Evolutionary conservation across 73 alveolate species (phyloP).

Genomic region (Paramecium sexaurelia): DNA sequence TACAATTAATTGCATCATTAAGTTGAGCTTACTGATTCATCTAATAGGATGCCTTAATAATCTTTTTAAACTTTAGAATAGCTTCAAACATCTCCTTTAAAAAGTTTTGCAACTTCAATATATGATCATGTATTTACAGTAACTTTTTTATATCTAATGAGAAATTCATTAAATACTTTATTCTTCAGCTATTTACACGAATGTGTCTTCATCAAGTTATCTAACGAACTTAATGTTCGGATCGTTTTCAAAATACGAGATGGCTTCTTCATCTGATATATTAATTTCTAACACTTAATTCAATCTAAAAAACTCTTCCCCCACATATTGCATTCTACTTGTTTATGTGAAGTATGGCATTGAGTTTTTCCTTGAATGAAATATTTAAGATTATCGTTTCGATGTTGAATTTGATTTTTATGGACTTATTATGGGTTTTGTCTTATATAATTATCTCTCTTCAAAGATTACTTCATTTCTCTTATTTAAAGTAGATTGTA

Average conservation of each 20-base stretch:
- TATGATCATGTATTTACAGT: slow-evolving; percentile 20
- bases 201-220: not conserved
- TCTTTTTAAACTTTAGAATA: slow-evolving; percentile 46
- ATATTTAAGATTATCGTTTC: not conserved
- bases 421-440: not conserved
- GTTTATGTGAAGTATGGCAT: not conserved
- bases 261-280: slow-evolving; percentile 45
- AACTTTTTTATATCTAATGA: slow-evolving; percentile 32
- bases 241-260: not conserved
- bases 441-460: not conserved
- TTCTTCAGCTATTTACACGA: not conserved
- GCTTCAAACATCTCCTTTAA: slow-evolving; percentile 30
- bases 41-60: slow-evolving; percentile 54
- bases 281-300: not conserved
- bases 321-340: slow-evolving; percentile 10
- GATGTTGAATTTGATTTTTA: slow-evolving; percentile 3
- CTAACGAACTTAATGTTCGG: not conserved
- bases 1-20: slow-evolving; percentile 69
- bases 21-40: slow-evolving; percentile 54
- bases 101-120: not conserved
- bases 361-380: not conserved
- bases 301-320: not conserved
- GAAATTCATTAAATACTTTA: not conserved
- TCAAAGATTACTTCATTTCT: slow-evolving; percentile 20
- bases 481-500: not conserved